Evolutionary conservation across 441 rosid species (phyloP).

Genomic region (Eutrema salsugineum): DNA sequence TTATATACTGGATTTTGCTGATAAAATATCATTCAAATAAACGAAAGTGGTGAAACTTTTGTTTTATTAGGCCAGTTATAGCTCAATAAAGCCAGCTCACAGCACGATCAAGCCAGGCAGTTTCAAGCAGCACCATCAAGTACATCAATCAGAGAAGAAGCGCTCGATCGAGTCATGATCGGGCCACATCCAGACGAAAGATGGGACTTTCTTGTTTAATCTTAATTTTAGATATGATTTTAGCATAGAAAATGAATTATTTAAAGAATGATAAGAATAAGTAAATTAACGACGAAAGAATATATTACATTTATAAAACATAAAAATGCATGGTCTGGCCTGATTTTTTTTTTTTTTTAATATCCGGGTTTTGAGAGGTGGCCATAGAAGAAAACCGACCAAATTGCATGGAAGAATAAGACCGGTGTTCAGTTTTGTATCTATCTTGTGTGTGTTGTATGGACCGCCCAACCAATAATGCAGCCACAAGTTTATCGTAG

Average conservation of each 20-base stretch:
- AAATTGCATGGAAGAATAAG: conserved; percentile 33
- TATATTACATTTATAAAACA: neutral
- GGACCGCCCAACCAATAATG: conserved; percentile 52
- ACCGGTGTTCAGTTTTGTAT: conserved; percentile 13
- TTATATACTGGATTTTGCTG: neutral
- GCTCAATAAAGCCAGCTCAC: too few relatives aligned
- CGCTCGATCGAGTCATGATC: too few relatives aligned
- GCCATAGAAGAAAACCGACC: conserved; percentile 27
- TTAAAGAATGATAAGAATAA: neutral
- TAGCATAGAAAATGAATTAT: neutral
- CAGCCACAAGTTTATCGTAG: conserved; percentile 27
- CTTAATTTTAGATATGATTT: too few relatives aligned
- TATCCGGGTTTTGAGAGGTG: neutral
- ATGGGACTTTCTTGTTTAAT: too few relatives aligned
- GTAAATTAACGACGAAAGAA: neutral
- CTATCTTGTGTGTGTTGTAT: conserved; percentile 27
- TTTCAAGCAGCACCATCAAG: too few relatives aligned
- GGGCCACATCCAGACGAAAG: too few relatives aligned
- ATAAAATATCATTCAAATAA: too few relatives aligned
- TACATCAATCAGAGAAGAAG: too few relatives aligned
- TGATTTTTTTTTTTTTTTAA: neutral
- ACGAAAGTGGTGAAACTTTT: too few relatives aligned
- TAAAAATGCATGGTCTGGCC: neutral
- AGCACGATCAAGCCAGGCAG: too few relatives aligned
- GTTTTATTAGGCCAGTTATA: too few relatives aligned